A percentile compares a stretch with the other conserved stretches of the same genome.
phyloP scores from a whole-genome alignment of 306 rosid genomes.

The Clitoria ternatea region DNA sequence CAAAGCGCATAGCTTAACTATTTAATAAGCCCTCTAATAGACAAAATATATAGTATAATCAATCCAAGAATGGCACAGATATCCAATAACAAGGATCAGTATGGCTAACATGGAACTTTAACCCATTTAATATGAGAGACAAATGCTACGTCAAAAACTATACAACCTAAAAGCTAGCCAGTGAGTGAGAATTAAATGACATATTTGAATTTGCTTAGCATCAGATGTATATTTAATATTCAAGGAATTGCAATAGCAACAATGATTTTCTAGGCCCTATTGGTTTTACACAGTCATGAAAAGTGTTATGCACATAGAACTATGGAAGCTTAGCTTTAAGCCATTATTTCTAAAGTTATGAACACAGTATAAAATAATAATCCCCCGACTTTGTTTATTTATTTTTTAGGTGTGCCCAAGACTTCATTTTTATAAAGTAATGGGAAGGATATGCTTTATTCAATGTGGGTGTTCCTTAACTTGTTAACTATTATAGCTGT shows the following conservation, averaged over 20 bases:
- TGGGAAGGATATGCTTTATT: background rate
- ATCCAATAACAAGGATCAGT: background rate
- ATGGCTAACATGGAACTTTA: background rate
- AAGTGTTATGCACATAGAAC: background rate
- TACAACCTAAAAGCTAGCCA: background rate
- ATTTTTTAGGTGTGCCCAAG: too few species aligned
- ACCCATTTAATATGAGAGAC: background rate
- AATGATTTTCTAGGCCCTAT: background rate
- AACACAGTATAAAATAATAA: background rate
- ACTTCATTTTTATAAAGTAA: background rate
- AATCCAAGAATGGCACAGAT: background rate
- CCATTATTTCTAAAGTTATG: background rate
- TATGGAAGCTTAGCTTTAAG: background rate
- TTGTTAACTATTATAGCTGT: background rate
- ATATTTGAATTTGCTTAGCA: background rate
- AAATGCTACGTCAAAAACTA: background rate
- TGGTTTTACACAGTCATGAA: background rate
- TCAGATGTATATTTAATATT: background rate
- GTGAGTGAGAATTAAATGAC: background rate
- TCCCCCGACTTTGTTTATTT: too few species aligned
- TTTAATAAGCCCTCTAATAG: constrained; percentile 6
- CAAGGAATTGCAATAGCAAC: background rate
- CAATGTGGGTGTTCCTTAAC: background rate
- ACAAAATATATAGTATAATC: background rate
- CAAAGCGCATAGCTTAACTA: background rate